Evolutionary conservation across 2,329 filamentous ascomycete genomes (phyloP).

Genomic region (Calonectria leucothoes): DNA sequence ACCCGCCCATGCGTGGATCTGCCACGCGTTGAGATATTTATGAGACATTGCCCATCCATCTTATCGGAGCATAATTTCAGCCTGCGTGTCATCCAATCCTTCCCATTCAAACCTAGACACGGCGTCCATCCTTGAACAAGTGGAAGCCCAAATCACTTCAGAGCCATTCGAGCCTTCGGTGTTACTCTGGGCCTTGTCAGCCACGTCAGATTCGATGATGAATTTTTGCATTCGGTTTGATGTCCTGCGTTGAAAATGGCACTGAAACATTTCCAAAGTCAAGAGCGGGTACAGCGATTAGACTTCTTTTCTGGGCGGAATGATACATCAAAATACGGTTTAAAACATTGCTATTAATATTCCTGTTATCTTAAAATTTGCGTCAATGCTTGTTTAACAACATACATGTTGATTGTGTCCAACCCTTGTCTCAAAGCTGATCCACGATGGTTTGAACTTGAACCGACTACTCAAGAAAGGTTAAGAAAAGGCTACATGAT

Average conservation of each 20-base stretch:
- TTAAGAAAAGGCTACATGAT: neutral
- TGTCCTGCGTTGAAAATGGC: neutral
- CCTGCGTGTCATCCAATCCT: neutral
- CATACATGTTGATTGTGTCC: neutral
- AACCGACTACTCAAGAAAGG: neutral
- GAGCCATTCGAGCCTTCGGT: neutral
- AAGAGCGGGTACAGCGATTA: neutral
- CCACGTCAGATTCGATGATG: neutral
- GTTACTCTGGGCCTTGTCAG: neutral
- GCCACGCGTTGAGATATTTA: neutral
- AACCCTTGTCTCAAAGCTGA: neutral
- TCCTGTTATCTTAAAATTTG: neutral
- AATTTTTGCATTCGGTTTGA: neutral
- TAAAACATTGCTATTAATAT: neutral
- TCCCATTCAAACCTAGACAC: neutral
- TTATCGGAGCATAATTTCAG: neutral
- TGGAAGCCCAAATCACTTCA: neutral
- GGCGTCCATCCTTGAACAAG: neutral
- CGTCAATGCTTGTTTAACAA: neutral
- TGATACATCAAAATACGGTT: neutral
- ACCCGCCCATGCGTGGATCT: neutral
- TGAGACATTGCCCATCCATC: neutral
- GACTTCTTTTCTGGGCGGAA: neutral
- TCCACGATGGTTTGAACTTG: too few species aligned
- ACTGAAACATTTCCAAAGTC: neutral